Percentiles rank a stretch among this genome's conserved stretches.
phyloP scores from a whole-genome alignment of 1,284 basidiomycete species.

The Schizophyllum amplum region DNA sequence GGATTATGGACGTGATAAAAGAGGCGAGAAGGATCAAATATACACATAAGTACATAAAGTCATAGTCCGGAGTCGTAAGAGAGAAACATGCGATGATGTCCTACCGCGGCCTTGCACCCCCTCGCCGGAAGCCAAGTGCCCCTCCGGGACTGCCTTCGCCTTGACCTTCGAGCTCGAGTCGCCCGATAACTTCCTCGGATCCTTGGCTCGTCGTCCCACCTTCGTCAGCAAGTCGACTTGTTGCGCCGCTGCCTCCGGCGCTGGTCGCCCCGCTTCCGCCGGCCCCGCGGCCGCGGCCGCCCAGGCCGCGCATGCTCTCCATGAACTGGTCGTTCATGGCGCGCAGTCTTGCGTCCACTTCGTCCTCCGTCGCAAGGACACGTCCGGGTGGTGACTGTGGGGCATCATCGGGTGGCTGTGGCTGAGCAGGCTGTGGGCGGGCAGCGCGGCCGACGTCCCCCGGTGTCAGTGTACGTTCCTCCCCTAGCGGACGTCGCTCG shows the following conservation, averaged over 20 bases:
- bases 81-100: too few species aligned
- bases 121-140: background rate
- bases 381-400: conserved; percentile 26
- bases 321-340: conserved; percentile 61
- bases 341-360: conserved; percentile 52
- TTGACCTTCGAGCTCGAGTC: conserved; percentile 30
- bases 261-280: too few species aligned
- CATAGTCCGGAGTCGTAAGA: too few species aligned
- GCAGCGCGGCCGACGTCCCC: background rate
- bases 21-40: too few species aligned
- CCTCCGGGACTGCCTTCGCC: background rate
- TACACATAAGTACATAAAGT: too few species aligned
- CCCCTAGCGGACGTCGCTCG: conserved; percentile 4
- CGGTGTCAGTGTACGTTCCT: conserved; percentile 8
- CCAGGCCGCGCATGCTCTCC: conserved; percentile 48
- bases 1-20: too few species aligned
- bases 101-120: too few species aligned
- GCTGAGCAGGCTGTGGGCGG: background rate
- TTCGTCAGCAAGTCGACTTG: conserved; percentile 10
- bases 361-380: conserved; percentile 52
- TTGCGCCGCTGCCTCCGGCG: too few species aligned
- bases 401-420: conserved; percentile 18
- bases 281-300: conserved; percentile 8
- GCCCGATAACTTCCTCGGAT: conserved; percentile 34
- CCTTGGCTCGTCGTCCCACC: conserved; percentile 19